A percentile compares a stretch with the other conserved stretches of the same genome.
phyloP scores from a whole-genome alignment of 2,329 filamentous ascomycete species.

The Conoideocrella luteorostrata region DNA sequence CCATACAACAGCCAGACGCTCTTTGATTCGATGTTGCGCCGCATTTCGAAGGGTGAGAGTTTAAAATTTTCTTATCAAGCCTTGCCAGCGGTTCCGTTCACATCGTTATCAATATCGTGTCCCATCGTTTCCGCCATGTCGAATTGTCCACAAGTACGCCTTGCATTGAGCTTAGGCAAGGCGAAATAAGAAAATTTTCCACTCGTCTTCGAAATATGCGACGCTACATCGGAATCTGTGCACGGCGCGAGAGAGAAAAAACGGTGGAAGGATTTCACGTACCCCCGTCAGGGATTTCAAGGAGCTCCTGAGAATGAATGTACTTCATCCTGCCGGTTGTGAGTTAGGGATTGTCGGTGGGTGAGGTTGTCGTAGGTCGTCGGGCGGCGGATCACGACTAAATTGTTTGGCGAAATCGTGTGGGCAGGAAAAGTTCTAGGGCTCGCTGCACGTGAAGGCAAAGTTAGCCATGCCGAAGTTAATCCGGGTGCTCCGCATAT shows the following conservation, averaged over 20 bases:
- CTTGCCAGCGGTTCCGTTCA: neutral
- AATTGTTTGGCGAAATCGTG: conserved; percentile 34
- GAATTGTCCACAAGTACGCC: too few species aligned
- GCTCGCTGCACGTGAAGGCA: conserved; percentile 34
- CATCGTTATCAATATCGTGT: too few species aligned
- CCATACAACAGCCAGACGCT: neutral
- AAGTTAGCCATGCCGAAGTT: conserved; percentile 18
- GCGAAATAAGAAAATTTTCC: neutral
- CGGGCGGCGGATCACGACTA: conserved; percentile 28
- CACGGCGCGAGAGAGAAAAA: conserved; percentile 1
- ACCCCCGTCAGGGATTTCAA: conserved; percentile 96
- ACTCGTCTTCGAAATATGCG: neutral
- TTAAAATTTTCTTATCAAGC: neutral
- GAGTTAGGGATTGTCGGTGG: conserved; percentile 35
- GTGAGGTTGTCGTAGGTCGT: conserved; percentile 34
- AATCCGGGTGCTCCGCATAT: too few species aligned
- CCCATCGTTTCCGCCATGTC: too few species aligned
- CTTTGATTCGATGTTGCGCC: neutral
- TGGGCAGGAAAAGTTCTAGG: conserved; percentile 41
- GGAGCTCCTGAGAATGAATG: conserved; percentile 96
- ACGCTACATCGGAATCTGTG: neutral
- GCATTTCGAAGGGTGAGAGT: neutral
- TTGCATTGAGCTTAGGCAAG: too few species aligned
- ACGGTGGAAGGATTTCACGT: conserved; percentile 43
- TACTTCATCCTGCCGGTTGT: conserved; percentile 89